A percentile compares a stretch with the other conserved stretches of the same genome.
phyloP scores from a whole-genome alignment of 2,329 filamentous ascomycete genomes.

The Fusarium algeriense region DNA sequence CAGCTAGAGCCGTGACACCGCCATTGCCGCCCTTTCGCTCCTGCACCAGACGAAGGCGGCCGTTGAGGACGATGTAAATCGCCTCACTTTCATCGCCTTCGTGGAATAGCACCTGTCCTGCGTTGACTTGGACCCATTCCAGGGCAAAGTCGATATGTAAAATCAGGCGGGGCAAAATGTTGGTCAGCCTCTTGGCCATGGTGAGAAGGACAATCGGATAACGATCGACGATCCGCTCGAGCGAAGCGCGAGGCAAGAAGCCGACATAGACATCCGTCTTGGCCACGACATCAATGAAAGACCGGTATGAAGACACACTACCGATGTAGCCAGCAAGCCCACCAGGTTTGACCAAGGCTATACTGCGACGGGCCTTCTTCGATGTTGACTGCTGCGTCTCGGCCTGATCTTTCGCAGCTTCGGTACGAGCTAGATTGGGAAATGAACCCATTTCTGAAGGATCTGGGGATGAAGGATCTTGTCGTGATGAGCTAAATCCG shows the following conservation, averaged over 20 bases:
- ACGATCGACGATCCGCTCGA: slow-evolving; percentile 92
- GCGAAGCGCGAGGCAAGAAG: slow-evolving; percentile 84
- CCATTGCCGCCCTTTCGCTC: slow-evolving; percentile 86
- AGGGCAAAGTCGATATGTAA: slow-evolving; percentile 98
- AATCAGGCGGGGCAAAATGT: slow-evolving; percentile 87
- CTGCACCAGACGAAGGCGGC: slow-evolving; percentile 85
- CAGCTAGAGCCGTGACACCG: slow-evolving; percentile 86
- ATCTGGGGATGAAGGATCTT: slow-evolving; percentile 35
- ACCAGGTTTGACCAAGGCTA: slow-evolving; percentile 94
- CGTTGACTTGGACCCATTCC: slow-evolving; percentile 97
- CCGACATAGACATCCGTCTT: slow-evolving; percentile 99
- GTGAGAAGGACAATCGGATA: slow-evolving; percentile 94
- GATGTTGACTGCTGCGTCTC: slow-evolving; percentile 60
- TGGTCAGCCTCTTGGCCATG: slow-evolving; percentile 94
- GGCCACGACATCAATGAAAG: slow-evolving; percentile 95
- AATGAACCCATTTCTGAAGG: slow-evolving; percentile 47
- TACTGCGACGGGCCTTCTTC: slow-evolving; percentile 69
- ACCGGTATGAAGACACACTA: slow-evolving; percentile 93
- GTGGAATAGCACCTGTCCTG: slow-evolving; percentile 94
- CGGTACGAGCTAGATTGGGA: slow-evolving; percentile 44
- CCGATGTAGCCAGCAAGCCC: slow-evolving; percentile 95
- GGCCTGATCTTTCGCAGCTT: slow-evolving; percentile 47
- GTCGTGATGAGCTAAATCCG: slow-evolving; percentile 40
- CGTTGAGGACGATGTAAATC: slow-evolving; percentile 97
- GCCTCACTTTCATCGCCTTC: slow-evolving; percentile 96